Base-by-base conservation (phyloP, 805 yeast species). In the Candida maris region DNA sequence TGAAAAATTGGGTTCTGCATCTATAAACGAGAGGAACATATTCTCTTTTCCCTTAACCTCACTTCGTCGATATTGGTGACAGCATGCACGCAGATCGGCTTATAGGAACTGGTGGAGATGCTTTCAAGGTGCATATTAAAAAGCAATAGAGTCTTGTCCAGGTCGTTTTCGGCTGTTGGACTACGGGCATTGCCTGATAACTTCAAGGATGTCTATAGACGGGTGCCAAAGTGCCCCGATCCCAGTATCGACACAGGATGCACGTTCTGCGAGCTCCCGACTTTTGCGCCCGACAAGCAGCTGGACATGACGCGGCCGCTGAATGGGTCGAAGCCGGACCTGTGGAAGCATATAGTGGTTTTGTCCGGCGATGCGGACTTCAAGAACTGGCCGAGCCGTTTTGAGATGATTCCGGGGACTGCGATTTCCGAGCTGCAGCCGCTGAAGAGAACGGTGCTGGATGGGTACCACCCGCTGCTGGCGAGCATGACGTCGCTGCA, bases 231-330 rank as follows among this genome's bases (percentile, higher is more conserved):
- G 28, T 77, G 83, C 45, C 83, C 84, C 0, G 49, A 53, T 6
- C 81, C 84, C 1, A 42, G 30, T 6, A 59, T 56, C 32, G 81
- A 78, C 41, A 76, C 83, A 0, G 84, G 84, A 1, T 79, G 85
- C 49, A 79, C 86, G 0, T 61, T 54, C 42, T 82, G 88, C 46
- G 49, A 56, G 27, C 29, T 44, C 4, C 68, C 73, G 5, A 46
- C 49, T 20, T 64, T 70, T 38, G 82, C 79, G 2, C 44, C 42
- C 6, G 63, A 54, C 30, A 64, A 68, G 39, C 74, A 56, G 25
- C 68, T 72, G 27, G 69, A 72, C 44, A 52, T 43, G 32, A 47
- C 46, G 4, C 62, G 54, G 32, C 66, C 67, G 24, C 51, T 80
- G 13, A 56, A 64, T 19, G 67, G 68, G 10, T 74, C 87, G 0